Evolutionary conservation across 2,329 filamentous ascomycete species (phyloP).

Genomic region (Pyrenophora teres): DNA sequence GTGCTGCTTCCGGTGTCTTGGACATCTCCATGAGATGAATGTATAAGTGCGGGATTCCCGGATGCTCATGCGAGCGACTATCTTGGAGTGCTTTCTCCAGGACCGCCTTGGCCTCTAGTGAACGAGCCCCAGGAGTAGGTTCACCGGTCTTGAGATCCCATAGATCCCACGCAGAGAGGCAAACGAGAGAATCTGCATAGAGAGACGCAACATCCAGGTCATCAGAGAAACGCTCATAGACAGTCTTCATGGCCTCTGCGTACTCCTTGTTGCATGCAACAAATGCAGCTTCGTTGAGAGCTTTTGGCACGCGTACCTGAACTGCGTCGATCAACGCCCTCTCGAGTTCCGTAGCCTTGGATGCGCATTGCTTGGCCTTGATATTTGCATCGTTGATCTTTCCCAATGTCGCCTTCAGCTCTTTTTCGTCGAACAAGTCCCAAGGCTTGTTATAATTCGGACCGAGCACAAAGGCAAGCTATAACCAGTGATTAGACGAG

Average conservation of each 20-base stretch:
- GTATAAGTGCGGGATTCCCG: conserved; percentile 74
- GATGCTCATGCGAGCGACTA: conserved; percentile 60
- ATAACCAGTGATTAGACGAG: conserved; percentile 41
- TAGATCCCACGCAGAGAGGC: conserved; percentile 66
- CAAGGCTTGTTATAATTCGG: conserved; percentile 83
- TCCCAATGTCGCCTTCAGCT: conserved; percentile 59
- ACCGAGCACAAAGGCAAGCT: conserved; percentile 67
- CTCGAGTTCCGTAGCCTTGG: conserved; percentile 58
- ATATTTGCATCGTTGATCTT: conserved; percentile 54
- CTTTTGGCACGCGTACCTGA: conserved; percentile 50
- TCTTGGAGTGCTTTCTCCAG: conserved; percentile 63
- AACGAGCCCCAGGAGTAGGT: conserved; percentile 60
- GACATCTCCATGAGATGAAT: conserved; percentile 83
- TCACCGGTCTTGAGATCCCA: conserved; percentile 66
- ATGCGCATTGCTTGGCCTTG: conserved; percentile 50
- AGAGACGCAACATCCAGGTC: conserved; percentile 68
- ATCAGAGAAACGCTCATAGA: conserved; percentile 58
- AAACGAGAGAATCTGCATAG: conserved; percentile 69
- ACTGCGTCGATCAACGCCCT: conserved; percentile 67
- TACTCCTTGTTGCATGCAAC: conserved; percentile 63
- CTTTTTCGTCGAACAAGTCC: conserved; percentile 68
- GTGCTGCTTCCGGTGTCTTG: conserved; percentile 63
- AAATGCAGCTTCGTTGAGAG: conserved; percentile 50
- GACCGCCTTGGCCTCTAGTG: conserved; percentile 62
- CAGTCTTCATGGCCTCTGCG: conserved; percentile 63